phyloP scores from a whole-genome alignment of 352 stramenopile species.

The Globisporangium lucens region DNA sequence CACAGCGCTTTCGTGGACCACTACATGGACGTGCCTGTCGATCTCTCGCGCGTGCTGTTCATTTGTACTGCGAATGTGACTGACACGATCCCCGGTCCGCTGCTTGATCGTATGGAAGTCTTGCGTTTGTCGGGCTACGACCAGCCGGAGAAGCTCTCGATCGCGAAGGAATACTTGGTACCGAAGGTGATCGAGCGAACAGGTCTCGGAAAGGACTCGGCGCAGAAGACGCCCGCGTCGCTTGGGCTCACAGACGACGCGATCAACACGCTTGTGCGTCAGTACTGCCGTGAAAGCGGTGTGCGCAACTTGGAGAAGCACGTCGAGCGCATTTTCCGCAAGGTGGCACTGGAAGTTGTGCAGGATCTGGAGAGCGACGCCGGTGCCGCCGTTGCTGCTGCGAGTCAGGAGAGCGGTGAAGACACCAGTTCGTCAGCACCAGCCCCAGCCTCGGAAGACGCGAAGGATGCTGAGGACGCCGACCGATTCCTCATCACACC shows the following conservation, averaged over 20 bases:
- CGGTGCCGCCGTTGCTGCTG: constrained; percentile 17
- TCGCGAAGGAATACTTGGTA: constrained; percentile 97
- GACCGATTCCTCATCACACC: constrained; percentile 90
- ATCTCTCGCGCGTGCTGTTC: constrained; percentile 97
- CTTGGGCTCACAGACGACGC: constrained; percentile 92
- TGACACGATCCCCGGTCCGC: constrained; percentile 94
- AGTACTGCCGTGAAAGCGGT: constrained; percentile 97
- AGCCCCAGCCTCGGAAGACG: constrained; percentile 1
- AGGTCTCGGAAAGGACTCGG: constrained; percentile 63
- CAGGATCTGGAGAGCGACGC: constrained; percentile 63
- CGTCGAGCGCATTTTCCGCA: constrained; percentile 98
- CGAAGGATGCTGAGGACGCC: constrained; percentile 24
- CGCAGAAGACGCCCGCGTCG: constrained; percentile 68
- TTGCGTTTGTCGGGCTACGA: constrained; percentile 96
- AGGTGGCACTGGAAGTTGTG: constrained; percentile 97
- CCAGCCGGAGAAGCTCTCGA: constrained; percentile 96
- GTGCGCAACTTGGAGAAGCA: constrained; percentile 98
- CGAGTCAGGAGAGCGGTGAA: constrained; percentile 40
- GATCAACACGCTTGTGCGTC: constrained; percentile 84
- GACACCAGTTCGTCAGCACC: constrained; percentile 15
- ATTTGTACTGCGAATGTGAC: constrained; percentile 97
- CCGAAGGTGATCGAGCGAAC: constrained; percentile 95
- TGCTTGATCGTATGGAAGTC: constrained; percentile 99
- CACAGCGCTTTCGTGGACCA: constrained; percentile 98
- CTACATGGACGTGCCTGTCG: constrained; percentile 98